Evolutionary conservation across 208 protist genomes (phyloP).

Genomic region (Crithidia bombi): DNA sequence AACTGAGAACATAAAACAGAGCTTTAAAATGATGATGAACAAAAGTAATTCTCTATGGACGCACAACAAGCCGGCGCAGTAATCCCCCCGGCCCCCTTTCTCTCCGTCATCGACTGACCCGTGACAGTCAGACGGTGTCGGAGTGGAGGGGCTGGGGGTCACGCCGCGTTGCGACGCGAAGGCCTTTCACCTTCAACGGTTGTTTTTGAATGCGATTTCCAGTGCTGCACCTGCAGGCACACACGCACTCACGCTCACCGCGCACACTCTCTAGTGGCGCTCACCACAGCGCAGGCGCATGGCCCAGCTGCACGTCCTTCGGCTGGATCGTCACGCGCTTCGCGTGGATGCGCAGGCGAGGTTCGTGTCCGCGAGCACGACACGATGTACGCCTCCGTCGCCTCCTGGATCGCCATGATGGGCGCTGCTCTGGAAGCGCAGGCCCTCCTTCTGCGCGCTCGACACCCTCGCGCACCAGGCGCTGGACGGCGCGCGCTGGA

Average conservation of each 20-base stretch:
- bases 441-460: too few species aligned
- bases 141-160: too few species aligned
- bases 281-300: slow-evolving; percentile 65
- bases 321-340: slow-evolving; percentile 87
- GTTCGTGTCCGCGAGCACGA: slow-evolving; percentile 93
- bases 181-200: background rate
- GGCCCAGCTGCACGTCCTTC: slow-evolving; percentile 76
- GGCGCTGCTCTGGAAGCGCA: too few species aligned
- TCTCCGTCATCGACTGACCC: too few species aligned
- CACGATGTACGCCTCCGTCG: slow-evolving; percentile 92
- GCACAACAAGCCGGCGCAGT: too few species aligned
- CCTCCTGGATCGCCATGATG: too few species aligned
- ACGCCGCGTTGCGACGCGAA: background rate
- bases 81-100: too few species aligned
- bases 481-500: slow-evolving; percentile 88
- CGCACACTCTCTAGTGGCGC: slow-evolving; percentile 40
- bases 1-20: slow-evolving; percentile 20
- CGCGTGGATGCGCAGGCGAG: slow-evolving; percentile 88
- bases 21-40: slow-evolving; percentile 16
- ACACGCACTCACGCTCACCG: background rate
- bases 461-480: slow-evolving; percentile 86
- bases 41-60: slow-evolving; percentile 13
- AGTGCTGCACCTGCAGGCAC: too few species aligned
- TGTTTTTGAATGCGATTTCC: slow-evolving; percentile 2
- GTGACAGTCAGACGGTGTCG: too few species aligned